Base-by-base conservation (phyloP, 1,284 basidiomycete species). In the Moesziomyces globuligerus region DNA sequence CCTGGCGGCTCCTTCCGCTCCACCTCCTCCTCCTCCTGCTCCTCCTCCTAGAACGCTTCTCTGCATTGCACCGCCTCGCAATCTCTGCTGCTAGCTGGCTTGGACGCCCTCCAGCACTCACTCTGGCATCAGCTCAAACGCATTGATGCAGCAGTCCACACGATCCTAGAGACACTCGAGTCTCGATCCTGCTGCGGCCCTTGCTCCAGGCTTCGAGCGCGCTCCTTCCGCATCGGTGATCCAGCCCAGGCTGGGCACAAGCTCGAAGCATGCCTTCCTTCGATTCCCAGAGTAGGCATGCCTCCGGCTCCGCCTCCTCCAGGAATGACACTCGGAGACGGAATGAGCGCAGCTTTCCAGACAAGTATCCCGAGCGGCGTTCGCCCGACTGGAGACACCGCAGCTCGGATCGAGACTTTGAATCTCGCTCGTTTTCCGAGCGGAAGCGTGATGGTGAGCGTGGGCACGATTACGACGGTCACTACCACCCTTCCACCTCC, bases 181-280 rank as follows among this genome's bases (percentile, higher is more conserved):
- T 34, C 32, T 34, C 32, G 32, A 34, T 17, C 32, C 34, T 11
- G 36, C n/a, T 23, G 1, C 36, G n/a, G 23, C 9, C 26, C 26
- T 24, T 9, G 9, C 20, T 24, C 34, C 17, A 44, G 29, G 24
- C 15, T 23, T 23, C n/a, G 21, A 24, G 15, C 18, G 21, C 17
- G 20, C 32, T 48, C 11, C 21, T 17, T 21, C 18, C 18, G 24
- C 46, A 13, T 15, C 34, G 37, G 18, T 42, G 38, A 48, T 29
- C 32, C 15, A 7, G 15, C 4, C 15, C 5, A 34, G 13, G 32
- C 32, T 13, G 15, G 7, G 11, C 17, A 17, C 32, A 17, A 34
- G 32, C 32, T n/a, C 10, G 15, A 15, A 34, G 32, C 32, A 66
- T 66, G 62, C 52, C 62, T 36, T 59, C 55, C 3, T 42, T 48